These are phyloP conservation scores for Blastocystis sp. DNA, from an alignment of 352 stramenopile genomes.

Conservation along the genomic window DNA sequence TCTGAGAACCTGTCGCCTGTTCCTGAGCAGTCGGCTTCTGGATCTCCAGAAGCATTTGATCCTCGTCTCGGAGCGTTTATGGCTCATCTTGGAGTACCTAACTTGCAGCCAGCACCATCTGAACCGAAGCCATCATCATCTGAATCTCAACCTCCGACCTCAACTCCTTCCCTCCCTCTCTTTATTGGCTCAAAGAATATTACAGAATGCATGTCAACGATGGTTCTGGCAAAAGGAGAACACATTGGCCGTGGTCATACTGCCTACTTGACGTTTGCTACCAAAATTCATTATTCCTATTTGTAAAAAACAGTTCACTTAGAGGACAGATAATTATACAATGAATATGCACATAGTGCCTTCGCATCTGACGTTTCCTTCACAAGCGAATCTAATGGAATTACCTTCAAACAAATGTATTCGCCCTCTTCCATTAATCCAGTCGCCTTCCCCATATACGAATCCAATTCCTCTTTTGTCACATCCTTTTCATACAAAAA, in stretches of 20 bases:
- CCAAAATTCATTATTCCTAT: slow-evolving; percentile 35
- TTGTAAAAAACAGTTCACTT: slow-evolving; percentile 41
- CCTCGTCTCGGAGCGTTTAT: too few species aligned
- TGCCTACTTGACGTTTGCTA: slow-evolving; percentile 59
- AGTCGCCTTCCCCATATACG: slow-evolving; percentile 25
- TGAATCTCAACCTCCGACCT: background rate
- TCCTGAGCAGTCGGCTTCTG: too few species aligned
- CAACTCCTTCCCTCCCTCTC: background rate
- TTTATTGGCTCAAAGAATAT: slow-evolving; percentile 48
- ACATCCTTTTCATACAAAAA: slow-evolving; percentile 62
- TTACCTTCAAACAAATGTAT: slow-evolving; percentile 60
- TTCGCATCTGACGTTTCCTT: slow-evolving; percentile 36
- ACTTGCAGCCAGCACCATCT: background rate
- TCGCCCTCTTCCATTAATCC: slow-evolving; percentile 53
- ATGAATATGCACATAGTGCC: slow-evolving; percentile 18
- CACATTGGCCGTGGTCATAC: slow-evolving; percentile 60
- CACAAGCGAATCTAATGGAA: slow-evolving; percentile 9
- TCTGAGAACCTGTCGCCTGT: too few species aligned
- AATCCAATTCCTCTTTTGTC: slow-evolving; percentile 23
- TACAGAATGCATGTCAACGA: background rate
- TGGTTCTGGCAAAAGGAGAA: slow-evolving; percentile 42
- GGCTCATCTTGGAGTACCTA: background rate
- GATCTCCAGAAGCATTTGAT: too few species aligned
- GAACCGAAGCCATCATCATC: background rate
- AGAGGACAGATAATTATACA: slow-evolving; percentile 52